Evolutionary conservation across 2,329 filamentous ascomycete genomes (phyloP).

Genomic region (Fusarium sp.): DNA sequence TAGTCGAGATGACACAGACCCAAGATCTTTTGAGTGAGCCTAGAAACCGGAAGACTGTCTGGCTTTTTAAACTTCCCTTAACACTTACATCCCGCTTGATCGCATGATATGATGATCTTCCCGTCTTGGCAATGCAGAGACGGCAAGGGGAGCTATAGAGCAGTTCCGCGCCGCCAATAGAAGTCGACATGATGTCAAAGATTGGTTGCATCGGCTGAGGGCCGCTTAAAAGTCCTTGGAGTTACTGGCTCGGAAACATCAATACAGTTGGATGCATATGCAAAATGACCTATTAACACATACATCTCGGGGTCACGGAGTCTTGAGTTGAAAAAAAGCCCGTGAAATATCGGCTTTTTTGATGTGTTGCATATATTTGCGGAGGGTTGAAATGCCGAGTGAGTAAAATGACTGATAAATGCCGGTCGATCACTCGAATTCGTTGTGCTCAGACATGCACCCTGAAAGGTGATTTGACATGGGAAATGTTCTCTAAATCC

Average conservation of each 20-base stretch:
- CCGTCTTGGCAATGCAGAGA: background rate
- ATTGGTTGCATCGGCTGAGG: background rate
- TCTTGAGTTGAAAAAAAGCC: background rate
- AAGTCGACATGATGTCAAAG: background rate
- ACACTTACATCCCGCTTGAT: background rate
- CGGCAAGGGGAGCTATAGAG: background rate
- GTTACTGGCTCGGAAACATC: background rate
- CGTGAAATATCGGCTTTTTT: too few species aligned
- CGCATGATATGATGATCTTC: background rate
- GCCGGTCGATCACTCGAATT: too few species aligned
- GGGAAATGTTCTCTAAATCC: rapidly evolving
- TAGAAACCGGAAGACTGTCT: too few species aligned
- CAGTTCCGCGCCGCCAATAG: background rate
- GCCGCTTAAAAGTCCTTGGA: background rate
- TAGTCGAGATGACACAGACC: too few species aligned
- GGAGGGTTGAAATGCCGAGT: background rate
- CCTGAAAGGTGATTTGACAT: too few species aligned
- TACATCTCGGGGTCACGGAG: too few species aligned
- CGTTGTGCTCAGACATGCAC: too few species aligned
- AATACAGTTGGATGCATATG: background rate
- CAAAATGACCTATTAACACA: background rate
- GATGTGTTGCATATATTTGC: too few species aligned
- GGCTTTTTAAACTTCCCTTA: too few species aligned
- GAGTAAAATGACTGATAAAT: too few species aligned
- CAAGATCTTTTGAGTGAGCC: too few species aligned